A percentile compares a stretch with the other conserved stretches of the same genome.
Conservation (phyloP, 306 rosid genomes). For the Glycyrrhiza uralensis region DNA sequence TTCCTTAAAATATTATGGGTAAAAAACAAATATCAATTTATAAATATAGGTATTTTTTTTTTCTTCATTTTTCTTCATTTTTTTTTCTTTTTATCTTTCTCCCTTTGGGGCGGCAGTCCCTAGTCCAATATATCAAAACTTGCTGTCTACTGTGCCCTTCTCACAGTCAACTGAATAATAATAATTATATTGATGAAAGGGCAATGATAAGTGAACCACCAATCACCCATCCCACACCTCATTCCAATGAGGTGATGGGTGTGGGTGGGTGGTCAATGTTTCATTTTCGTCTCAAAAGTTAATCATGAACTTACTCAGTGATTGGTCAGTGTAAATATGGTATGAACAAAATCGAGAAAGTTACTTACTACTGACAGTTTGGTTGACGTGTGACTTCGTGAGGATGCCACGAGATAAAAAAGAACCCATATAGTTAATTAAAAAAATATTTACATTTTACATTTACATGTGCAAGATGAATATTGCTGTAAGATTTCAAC, state of each 20-base stretch:
- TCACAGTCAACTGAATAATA: slow-evolving; percentile 1
- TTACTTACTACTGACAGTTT: slow-evolving; percentile 8
- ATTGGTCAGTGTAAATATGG: slow-evolving; percentile 36
- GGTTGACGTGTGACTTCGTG: neutral
- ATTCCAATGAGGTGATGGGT: too few species aligned
- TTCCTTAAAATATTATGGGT: too few species aligned
- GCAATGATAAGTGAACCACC: too few species aligned
- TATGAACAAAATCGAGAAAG: slow-evolving; percentile 15
- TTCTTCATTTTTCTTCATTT: neutral
- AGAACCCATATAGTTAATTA: too few species aligned
- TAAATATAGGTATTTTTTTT: too few species aligned
- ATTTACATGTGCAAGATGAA: neutral
- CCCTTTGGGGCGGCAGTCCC: slow-evolving; percentile 6
- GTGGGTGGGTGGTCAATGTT: too few species aligned
- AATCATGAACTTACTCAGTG: too few species aligned
- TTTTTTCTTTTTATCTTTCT: slow-evolving; percentile 4
- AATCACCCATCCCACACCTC: too few species aligned
- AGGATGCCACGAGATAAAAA: slow-evolving; percentile 32
- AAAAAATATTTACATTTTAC: too few species aligned
- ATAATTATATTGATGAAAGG: neutral
- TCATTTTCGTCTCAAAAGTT: too few species aligned
- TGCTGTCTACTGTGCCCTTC: neutral
- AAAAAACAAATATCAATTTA: too few species aligned
- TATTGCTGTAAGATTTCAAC: neutral
- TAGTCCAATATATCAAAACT: slow-evolving; percentile 20